A percentile compares a stretch with the other conserved stretches of the same genome.
These are phyloP conservation scores for Plenodomus lindquistii DNA, from an alignment of 2,329 filamentous ascomycete species.

Conservation along the genomic window DNA sequence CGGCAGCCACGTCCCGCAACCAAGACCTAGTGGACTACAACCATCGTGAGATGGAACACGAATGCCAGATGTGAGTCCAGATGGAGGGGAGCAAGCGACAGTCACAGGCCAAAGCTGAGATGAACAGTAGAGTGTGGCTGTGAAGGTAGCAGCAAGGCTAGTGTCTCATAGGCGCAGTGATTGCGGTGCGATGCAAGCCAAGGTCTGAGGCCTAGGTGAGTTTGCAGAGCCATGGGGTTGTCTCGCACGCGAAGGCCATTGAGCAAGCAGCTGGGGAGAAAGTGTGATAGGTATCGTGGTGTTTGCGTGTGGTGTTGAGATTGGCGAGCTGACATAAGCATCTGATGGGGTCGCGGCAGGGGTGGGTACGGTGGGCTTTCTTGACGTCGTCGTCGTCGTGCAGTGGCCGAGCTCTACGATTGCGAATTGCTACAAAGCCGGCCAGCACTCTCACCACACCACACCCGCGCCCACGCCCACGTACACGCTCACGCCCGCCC, in stretches of 20 bases:
- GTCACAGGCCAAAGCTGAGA: background rate
- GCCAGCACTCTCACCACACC: background rate
- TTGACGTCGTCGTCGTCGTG: background rate
- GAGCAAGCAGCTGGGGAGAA: no score
- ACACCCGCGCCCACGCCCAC: background rate
- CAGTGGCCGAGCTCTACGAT: background rate
- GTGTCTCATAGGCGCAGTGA: background rate
- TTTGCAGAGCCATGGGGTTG: no score
- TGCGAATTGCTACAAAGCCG: background rate
- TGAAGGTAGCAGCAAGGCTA: background rate
- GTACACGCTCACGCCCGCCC: background rate
- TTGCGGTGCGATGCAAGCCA: no score
- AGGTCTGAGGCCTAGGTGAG: no score
- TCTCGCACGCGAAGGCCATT: no score
- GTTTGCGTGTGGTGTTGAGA: background rate
- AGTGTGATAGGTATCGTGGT: background rate
- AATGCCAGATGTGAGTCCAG: background rate
- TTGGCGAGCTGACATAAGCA: background rate
- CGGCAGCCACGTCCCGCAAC: background rate
- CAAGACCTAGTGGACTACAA: background rate
- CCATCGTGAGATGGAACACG: background rate
- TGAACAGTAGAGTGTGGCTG: no score
- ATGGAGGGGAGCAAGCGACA: background rate
- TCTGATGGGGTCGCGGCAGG: background rate
- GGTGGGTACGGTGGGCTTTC: background rate